phyloP scores from a whole-genome alignment of 1,284 basidiomycete species.

The Flammula alnicola region DNA sequence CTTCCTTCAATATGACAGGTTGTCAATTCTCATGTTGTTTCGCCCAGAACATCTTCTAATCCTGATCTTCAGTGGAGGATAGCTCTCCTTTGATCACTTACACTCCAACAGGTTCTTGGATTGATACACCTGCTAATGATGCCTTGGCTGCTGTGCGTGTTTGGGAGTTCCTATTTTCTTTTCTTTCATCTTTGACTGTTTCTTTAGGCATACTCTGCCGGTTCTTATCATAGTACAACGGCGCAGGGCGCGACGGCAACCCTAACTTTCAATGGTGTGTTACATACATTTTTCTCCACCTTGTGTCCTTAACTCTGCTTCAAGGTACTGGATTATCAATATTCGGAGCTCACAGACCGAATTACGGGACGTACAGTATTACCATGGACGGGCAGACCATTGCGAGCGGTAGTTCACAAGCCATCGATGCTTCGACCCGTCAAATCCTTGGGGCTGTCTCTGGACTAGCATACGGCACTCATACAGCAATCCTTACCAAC shows the following conservation, averaged over 20 bases:
- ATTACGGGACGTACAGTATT: conserved; percentile 53
- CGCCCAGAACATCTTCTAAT: background rate
- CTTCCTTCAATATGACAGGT: conserved; percentile 48
- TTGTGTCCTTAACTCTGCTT: conserved; percentile 15
- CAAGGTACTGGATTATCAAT: conserved; percentile 59
- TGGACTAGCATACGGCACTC: conserved; percentile 46
- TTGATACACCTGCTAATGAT: conserved; percentile 42
- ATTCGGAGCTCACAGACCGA: conserved; percentile 49
- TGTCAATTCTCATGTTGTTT: conserved; percentile 10
- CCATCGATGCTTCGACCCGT: conserved; percentile 33
- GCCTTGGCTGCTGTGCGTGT: conserved; percentile 38
- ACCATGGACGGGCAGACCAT: conserved; percentile 49
- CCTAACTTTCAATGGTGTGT: conserved; percentile 45
- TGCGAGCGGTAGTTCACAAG: conserved; percentile 39
- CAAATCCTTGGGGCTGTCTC: conserved; percentile 48
- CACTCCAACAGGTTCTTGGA: conserved; percentile 47
- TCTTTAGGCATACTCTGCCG: conserved; percentile 43
- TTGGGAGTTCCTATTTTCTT: background rate
- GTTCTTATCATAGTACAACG: conserved; percentile 44
- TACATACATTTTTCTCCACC: conserved; percentile 7
- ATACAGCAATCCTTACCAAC: conserved; percentile 51
- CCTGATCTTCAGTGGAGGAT: conserved; percentile 43
- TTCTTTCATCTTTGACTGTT: too few relatives aligned
- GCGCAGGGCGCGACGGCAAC: conserved; percentile 46
- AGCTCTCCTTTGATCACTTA: conserved; percentile 51